These are phyloP conservation scores for Fusarium sublunatum DNA, from an alignment of 2,329 filamentous ascomycete species.

Conservation along the genomic window DNA sequence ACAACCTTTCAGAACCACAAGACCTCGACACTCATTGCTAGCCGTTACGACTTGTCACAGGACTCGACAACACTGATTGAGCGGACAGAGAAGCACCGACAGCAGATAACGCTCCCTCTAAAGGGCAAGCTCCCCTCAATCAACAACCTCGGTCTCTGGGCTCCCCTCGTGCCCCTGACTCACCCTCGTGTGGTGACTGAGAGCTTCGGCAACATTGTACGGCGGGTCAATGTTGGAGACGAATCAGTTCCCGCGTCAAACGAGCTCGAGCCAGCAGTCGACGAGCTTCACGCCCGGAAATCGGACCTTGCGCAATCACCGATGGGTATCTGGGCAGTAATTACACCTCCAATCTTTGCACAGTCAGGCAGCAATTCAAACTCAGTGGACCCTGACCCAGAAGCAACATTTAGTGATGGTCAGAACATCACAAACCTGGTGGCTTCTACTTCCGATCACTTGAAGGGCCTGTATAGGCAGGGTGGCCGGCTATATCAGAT, in stretches of 20 bases:
- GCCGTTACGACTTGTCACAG: slow-evolving; percentile 45
- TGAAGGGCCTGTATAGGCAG: slow-evolving; percentile 52
- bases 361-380: slow-evolving; percentile 19
- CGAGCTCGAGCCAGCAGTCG: slow-evolving; percentile 76
- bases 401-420: slow-evolving; percentile 37
- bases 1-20: slow-evolving; percentile 80
- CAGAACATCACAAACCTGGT: slow-evolving; percentile 39
- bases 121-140: slow-evolving; percentile 35
- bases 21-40: slow-evolving; percentile 66
- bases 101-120: slow-evolving; percentile 50
- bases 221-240: slow-evolving; percentile 65
- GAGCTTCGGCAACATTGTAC: slow-evolving; percentile 83
- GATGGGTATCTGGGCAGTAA: slow-evolving; percentile 78
- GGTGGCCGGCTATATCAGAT: slow-evolving; percentile 60
- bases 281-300: slow-evolving; percentile 63
- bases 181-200: slow-evolving; percentile 69
- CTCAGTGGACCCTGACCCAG: slow-evolving; percentile 34
- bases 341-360: slow-evolving; percentile 60
- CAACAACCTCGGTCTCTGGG: slow-evolving; percentile 47
- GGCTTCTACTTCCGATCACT: slow-evolving; percentile 42
- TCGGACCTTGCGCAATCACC: slow-evolving; percentile 54
- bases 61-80: slow-evolving; percentile 39
- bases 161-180: slow-evolving; percentile 72
- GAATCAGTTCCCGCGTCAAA: slow-evolving; percentile 70
- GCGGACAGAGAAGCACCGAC: slow-evolving; percentile 54